phyloP scores from a whole-genome alignment of 345 rosid species.

The Aegle marmelos region DNA sequence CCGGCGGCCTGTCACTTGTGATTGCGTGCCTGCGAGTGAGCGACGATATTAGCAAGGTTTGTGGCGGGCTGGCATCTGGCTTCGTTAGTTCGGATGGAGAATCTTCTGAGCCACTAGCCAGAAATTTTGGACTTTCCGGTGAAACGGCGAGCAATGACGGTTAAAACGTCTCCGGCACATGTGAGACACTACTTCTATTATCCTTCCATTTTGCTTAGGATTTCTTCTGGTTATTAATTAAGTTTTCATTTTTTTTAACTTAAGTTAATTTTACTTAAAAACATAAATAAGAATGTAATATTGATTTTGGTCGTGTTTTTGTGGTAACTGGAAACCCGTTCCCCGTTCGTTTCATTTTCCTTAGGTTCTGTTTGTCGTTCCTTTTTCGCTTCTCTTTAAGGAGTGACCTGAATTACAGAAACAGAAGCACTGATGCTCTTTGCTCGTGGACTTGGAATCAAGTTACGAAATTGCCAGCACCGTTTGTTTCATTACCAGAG shows the following conservation, averaged over 20 bases:
- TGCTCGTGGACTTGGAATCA: constrained; percentile 51
- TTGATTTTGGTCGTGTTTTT: background rate
- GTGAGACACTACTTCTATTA: background rate
- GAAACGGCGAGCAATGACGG: background rate
- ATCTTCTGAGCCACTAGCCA: background rate
- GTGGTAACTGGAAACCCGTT: background rate
- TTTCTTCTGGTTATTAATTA: background rate
- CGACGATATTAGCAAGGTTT: background rate
- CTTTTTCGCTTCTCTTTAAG: background rate
- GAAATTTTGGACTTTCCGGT: background rate
- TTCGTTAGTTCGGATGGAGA: background rate
- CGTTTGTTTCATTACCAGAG: constrained; percentile 66
- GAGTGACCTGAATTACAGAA: background rate
- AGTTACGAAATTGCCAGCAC: constrained; percentile 51
- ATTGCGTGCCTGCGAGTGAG: background rate
- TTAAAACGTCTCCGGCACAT: background rate
- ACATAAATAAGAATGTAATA: background rate
- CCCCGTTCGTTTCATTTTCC: background rate
- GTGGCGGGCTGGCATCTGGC: background rate
- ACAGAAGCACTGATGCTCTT: background rate
- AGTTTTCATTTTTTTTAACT: background rate
- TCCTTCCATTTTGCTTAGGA: background rate
- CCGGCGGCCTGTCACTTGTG: background rate
- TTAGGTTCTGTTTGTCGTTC: no score
- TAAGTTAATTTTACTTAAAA: no score